Evolutionary conservation across 179 eudicot genomes (phyloP), one percentile per base, ranked within the genome.

Genomic region (Actinidia arguta): DNA sequence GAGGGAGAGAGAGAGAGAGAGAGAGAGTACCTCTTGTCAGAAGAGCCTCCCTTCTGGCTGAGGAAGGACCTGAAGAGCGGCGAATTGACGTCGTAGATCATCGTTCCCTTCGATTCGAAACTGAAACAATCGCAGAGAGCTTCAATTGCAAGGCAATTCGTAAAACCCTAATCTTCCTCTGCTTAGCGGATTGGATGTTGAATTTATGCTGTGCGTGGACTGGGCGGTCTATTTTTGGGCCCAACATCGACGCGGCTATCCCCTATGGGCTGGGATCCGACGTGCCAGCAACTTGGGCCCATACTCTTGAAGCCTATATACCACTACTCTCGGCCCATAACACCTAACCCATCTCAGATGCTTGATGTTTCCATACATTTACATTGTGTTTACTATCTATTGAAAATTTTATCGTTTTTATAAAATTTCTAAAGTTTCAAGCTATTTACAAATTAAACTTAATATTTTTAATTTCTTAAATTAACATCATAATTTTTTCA

Each of bases 11-110:
- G 55, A 11, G 16, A 64, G 78, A 36, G 81, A 70, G 54, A 17
- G n/a, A 88, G 18, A 83, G 88, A 62, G 72, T 79, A 92, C 94
- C 98, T 91, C 86, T 91, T 94, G 81, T 94, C 98, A 69, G 95
- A 84, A 62, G 93, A 62, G 48, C 94, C 94, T 17, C 98, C 98
- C 89, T 93, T 94, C 87, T 94, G 98, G 85, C 98, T 91, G 80
- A 94, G 94, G 87, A 88, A 88, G 24, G 90, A 88, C n/a, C 90
- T 85, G 82, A 88, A 88, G 62, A 88, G 88, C 0, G 90, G 88
- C 13, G 98, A 94, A 52, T 91, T 94, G 8, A 94, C 98, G 98
- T 94, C 98, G 96, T 95, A 95, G 7, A 95, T 95, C 98, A 95
- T 95, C 9, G 61, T 86, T 11, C 44, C 17, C 13, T 4, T 59